Base-by-base conservation (phyloP, 2,329 filamentous ascomycete species). In the Diaporthe velutina region DNA sequence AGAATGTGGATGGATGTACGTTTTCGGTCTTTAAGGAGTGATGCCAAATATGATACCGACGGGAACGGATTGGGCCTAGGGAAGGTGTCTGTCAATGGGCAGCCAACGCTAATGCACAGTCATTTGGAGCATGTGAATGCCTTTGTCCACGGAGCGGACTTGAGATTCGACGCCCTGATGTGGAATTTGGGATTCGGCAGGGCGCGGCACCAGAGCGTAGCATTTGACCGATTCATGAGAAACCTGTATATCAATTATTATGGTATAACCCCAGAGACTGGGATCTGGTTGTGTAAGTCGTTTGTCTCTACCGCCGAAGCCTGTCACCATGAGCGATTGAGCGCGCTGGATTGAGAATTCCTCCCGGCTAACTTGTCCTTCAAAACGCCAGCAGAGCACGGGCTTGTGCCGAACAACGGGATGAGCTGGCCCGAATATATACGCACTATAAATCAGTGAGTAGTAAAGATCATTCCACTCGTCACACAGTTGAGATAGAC, bases 161-260 rank as follows among this genome's bases (percentile, higher is more conserved):
- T 67, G 45, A 67, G 61, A 67, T 3, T 67, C 3, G 61, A 67
- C 30, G 42, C 61, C 22, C 52, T 67, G 12, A 33, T 67, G 30
- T 52, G 61, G 2, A 12, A 38, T 19, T 13, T 67, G 13, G 13
- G 9, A 17, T 25, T 19, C 19, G 30, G 28, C 19, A 1, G 3
- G 7, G 1, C 3, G 6, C 30, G 61, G 25, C 17, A 67, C 13
- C 3, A 1, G 12, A 0, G 4, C 10, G 2, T 0, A 1, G n/a
- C 0, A 5, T 61, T 28, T 8, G n/a, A 19, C 22, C 0, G 0
- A 22, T 64, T 22, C 19, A 3, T 35, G 12, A 19, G 28, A 17
- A 7, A 2, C 0, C 1, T 25, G 28, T 50, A 50, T 6, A 1
- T 2, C 4, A 9, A 25, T 25, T 3, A 4, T 4, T 67, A 67